A percentile compares a stretch with the other conserved stretches of the same genome.
phyloP scores from a whole-genome alignment of 2,329 filamentous ascomycete species.

The Phialemoniopsis sp. region DNA sequence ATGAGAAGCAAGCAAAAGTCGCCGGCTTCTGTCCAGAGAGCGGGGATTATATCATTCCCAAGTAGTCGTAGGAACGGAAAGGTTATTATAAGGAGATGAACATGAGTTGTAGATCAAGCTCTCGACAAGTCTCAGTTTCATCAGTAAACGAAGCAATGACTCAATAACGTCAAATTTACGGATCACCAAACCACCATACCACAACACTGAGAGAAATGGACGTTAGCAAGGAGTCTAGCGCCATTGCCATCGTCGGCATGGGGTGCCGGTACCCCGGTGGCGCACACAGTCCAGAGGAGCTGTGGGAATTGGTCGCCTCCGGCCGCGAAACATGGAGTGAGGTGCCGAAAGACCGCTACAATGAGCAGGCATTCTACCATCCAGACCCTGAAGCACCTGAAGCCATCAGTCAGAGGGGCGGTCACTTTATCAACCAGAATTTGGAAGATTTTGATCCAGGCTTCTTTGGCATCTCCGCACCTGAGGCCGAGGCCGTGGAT shows the following conservation, averaged over 20 bases:
- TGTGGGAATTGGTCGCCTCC: slow-evolving; percentile 21
- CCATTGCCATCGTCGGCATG: slow-evolving; percentile 34
- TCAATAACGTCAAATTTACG: too few species aligned
- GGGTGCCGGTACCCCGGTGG: slow-evolving; percentile 29
- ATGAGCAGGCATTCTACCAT: slow-evolving; percentile 26
- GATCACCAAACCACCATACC: too few species aligned
- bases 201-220: too few species aligned
- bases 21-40: too few species aligned
- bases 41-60: too few species aligned
- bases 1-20: too few species aligned
- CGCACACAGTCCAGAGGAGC: slow-evolving; percentile 20
- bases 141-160: too few species aligned
- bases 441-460: slow-evolving; percentile 16
- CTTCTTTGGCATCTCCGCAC: slow-evolving; percentile 25
- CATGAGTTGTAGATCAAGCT: too few species aligned
- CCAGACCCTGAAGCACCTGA: slow-evolving; percentile 13
- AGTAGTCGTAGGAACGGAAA: too few species aligned
- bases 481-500: slow-evolving; percentile 17
- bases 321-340: slow-evolving; percentile 9
- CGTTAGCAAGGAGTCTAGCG: too few species aligned
- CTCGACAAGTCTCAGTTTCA: too few species aligned
- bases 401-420: slow-evolving; percentile 22
- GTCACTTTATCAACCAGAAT: slow-evolving; percentile 21
- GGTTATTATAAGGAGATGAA: too few species aligned
- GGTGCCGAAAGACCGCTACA: slow-evolving; percentile 21